Evolutionary conservation across 768 basidiomycete genomes (phyloP), one percentile per base, ranked within the genome.

Genomic region (Psilocybe tampanensis): DNA sequence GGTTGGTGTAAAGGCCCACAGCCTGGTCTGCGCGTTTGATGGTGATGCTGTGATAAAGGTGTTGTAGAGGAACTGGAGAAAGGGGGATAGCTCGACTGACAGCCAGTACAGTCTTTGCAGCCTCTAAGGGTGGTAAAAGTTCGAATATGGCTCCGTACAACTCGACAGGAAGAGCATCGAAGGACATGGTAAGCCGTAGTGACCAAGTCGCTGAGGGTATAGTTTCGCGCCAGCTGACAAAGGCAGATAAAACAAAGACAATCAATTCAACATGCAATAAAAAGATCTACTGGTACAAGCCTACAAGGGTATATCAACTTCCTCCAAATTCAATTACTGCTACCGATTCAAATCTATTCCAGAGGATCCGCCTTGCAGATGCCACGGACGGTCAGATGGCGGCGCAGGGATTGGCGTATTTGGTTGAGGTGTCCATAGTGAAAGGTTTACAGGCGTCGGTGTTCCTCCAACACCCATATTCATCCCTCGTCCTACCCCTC

Each of bases 81-180:
- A 70, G 69, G 1, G 92, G 90, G 47, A 92, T 75, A 1, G 87
- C 87, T 32, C 83, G 76, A 8, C 76, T 77, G 45, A 95, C 76
- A 1, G 89, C 73, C 22, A 89, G 69, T 9, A 85, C 72, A 0
- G 86, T 81, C 8, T 72, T 71, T 55, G 87, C 86, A 13, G 80
- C 73, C 33, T 77, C 70, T 8, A 73, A 56, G 0, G 74, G 64
- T 2, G 83, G 76, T 17, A 92, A 59, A 17, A 81, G 76, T 18
- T 70, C 65, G 42, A 93, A 70, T 62, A 92, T 85, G 15, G 74
- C 70, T 17, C 79, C 74, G 68, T 88, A 86, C 8, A 94, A 75
- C 69, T 94, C 91, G 3, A 83, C 67, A 8, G 92, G 90, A 19
- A 93, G 70, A 3, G 44, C 49, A 13, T 66, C 68, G 17, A 75